A percentile compares a stretch with the other conserved stretches of the same genome.
phyloP scores from a whole-genome alignment of 345 rosid species.

The Chamaenerion angustifolium region DNA sequence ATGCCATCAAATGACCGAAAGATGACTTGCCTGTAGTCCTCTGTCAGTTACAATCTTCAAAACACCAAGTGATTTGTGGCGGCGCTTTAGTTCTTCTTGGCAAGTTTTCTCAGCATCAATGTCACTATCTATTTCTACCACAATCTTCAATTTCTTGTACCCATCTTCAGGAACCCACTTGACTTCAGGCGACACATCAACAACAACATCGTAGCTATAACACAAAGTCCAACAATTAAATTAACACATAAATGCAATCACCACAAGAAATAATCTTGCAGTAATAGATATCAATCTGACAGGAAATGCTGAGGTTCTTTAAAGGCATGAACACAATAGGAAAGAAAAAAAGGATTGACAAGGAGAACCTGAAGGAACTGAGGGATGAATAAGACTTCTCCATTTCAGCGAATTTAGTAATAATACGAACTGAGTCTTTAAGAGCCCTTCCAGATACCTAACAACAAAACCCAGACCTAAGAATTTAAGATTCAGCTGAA shows the following conservation, averaged over 20 bases:
- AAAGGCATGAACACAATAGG: background rate
- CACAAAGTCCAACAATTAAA: conserved; percentile 12
- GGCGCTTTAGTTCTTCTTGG: conserved; percentile 59
- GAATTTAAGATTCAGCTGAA: conserved; percentile 1
- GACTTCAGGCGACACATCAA: conserved; percentile 80
- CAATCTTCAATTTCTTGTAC: conserved; percentile 69
- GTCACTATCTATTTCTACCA: conserved; percentile 76
- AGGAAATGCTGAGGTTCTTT: too few relatives aligned
- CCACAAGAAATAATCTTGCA: background rate
- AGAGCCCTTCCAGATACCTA: conserved; percentile 81
- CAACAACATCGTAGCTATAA: conserved; percentile 67
- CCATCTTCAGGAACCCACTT: conserved; percentile 77
- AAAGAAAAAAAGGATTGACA: conserved; percentile 3
- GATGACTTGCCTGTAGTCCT: conserved; percentile 60
- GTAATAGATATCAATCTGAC: too few relatives aligned
- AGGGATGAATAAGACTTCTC: conserved; percentile 49
- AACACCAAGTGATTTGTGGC: conserved; percentile 60
- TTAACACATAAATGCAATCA: background rate
- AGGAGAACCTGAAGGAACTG: conserved; percentile 45
- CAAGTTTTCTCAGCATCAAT: conserved; percentile 63
- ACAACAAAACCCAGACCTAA: background rate
- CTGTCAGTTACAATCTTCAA: conserved; percentile 64
- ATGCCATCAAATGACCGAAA: background rate
- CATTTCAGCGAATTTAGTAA: conserved; percentile 67
- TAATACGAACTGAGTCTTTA: conserved; percentile 70